Evolutionary conservation across 2,329 filamentous ascomycete species (phyloP).

Genomic region (Pyrenochaeta sp.): DNA sequence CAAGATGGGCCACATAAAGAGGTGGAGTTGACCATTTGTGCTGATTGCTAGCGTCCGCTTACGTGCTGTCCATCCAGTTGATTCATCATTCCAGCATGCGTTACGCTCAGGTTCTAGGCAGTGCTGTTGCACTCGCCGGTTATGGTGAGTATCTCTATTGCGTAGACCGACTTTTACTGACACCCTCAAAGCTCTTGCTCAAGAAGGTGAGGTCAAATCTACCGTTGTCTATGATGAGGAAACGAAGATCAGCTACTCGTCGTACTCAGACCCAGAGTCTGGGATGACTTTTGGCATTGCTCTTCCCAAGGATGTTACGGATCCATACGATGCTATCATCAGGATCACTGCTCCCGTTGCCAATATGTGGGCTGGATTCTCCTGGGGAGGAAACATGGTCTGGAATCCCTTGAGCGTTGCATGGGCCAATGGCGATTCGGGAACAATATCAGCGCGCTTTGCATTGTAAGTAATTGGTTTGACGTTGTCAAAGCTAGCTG

Average conservation of each 20-base stretch:
- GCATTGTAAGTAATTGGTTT: conserved; percentile 34
- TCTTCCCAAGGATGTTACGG: conserved; percentile 37
- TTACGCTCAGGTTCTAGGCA: conserved; percentile 35
- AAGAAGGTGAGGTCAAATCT: conserved; percentile 40
- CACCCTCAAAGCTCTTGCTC: conserved; percentile 30
- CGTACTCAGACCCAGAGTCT: conserved; percentile 37
- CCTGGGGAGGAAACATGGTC: conserved; percentile 46
- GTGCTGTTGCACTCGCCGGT: conserved; percentile 38
- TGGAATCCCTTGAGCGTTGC: conserved; percentile 45
- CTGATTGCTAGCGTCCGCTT: conserved; percentile 10
- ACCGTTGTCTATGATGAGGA: conserved; percentile 40
- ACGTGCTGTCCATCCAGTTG: conserved; percentile 5
- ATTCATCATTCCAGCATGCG: conserved; percentile 31
- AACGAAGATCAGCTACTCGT: conserved; percentile 43
- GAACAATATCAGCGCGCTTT: conserved; percentile 40
- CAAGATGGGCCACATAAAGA: conserved; percentile 32
- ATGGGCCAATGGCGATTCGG: conserved; percentile 40
- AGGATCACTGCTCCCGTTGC: conserved; percentile 37
- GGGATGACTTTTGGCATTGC: conserved; percentile 43
- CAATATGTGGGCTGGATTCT: conserved; percentile 41
- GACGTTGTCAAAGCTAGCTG: not conserved
- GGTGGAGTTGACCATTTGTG: conserved; percentile 10
- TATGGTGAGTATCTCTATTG: conserved; percentile 26
- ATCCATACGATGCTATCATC: conserved; percentile 45
- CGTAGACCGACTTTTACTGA: conserved; percentile 12